phyloP scores from a whole-genome alignment of 371 early-diverging fungal genomes.

The Coemansia sp. region DNA sequence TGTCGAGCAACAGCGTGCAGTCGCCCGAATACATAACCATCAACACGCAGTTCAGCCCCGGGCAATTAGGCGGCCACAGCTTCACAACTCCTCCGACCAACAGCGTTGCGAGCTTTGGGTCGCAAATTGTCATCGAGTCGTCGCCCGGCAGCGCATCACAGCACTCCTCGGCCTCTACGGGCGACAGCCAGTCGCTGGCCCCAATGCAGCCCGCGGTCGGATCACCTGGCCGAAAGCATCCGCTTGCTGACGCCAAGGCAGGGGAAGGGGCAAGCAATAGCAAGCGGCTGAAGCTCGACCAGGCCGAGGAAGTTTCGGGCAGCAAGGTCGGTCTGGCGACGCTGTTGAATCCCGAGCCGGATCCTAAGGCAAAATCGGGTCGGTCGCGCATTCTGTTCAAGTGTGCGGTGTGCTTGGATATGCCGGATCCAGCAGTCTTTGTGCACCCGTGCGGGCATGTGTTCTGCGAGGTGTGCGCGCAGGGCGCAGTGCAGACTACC shows the following conservation, averaged over 20 bases:
- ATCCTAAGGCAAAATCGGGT: neutral
- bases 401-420: constrained; percentile 43
- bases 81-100: neutral
- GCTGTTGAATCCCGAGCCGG: constrained; percentile 10
- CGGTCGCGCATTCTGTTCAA: constrained; percentile 39
- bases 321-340: constrained; percentile 4
- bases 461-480: constrained; percentile 44
- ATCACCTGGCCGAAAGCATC: neutral
- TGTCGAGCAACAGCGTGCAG: neutral
- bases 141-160: neutral
- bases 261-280: neutral
- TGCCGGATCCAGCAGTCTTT: constrained; percentile 45
- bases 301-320: neutral
- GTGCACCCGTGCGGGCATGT: constrained; percentile 47
- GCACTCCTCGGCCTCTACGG: neutral
- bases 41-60: constrained; percentile 22
- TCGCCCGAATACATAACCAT: constrained; percentile 16
- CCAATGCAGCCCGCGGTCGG: neutral
- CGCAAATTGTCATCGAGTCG: neutral
- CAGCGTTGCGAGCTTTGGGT: neutral
- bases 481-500: constrained; percentile 34
- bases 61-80: too few species aligned
- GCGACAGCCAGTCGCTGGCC: neutral
- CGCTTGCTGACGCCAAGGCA: neutral
- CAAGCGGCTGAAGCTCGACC: constrained; percentile 7